Conservation (phyloP, 2,329 filamentous ascomycete species). For the Diaporthe sp. region DNA sequence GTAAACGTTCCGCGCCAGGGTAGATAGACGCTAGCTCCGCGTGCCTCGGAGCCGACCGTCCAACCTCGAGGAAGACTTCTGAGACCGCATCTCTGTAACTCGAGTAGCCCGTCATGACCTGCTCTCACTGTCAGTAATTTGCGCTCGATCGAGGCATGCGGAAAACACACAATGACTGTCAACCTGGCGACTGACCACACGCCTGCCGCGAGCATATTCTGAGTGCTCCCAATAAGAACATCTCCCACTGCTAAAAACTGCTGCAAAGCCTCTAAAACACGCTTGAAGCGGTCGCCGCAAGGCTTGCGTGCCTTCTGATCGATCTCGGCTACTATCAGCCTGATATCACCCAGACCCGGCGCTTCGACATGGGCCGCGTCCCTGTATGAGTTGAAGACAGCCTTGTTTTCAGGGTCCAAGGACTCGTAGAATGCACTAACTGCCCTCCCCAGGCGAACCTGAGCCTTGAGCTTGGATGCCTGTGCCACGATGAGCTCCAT, state of each 20-base stretch:
- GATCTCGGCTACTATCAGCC: background rate
- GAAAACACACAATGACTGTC: background rate
- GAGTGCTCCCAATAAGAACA: constrained; percentile 1
- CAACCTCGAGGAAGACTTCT: background rate
- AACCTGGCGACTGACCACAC: constrained; percentile 10
- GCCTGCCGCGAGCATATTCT: background rate
- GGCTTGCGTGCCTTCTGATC: constrained; percentile 2
- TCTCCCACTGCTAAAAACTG: background rate
- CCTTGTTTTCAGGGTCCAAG: background rate
- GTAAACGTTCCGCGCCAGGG: background rate
- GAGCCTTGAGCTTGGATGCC: background rate
- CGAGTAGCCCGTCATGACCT: background rate
- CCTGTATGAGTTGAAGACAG: background rate
- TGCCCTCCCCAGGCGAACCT: background rate
- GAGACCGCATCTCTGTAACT: background rate
- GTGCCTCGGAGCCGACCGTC: background rate
- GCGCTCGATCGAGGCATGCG: background rate
- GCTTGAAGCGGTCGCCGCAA: background rate
- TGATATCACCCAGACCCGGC: background rate
- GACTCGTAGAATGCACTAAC: background rate
- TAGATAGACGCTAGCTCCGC: background rate
- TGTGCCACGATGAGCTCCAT: background rate
- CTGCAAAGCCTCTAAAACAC: background rate
- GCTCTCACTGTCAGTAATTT: background rate
- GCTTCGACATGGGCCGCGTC: background rate